phyloP scores from a whole-genome alignment of 2,329 filamentous ascomycete species.

The Blastomyces parvus region DNA sequence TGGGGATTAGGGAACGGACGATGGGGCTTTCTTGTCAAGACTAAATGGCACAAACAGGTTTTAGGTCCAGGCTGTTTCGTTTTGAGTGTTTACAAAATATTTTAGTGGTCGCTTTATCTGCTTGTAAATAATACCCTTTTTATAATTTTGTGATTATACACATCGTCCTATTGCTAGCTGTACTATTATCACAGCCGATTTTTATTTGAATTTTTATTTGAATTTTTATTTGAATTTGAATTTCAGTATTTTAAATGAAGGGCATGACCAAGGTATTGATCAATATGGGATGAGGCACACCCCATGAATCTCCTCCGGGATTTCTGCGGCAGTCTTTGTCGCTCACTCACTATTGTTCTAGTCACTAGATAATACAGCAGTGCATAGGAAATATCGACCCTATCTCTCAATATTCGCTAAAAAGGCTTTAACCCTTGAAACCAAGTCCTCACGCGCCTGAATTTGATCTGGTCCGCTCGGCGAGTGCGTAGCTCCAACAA shows the following conservation, averaged over 20 bases:
- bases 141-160: neutral
- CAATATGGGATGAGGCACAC: neutral
- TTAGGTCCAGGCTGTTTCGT: neutral
- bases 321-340: neutral
- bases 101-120: neutral
- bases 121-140: constrained; percentile 5
- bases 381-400: neutral
- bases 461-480: constrained; percentile 41
- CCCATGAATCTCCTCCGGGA: neutral
- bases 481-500: constrained; percentile 42
- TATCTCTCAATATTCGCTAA: constrained; percentile 21
- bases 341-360: neutral
- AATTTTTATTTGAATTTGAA: neutral
- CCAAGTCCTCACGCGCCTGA: constrained; percentile 27
- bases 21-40: neutral
- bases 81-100: neutral
- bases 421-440: constrained; percentile 29
- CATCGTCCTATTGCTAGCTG: neutral
- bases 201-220: neutral
- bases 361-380: neutral
- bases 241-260: neutral
- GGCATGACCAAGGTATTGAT: neutral
- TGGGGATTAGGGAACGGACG: neutral
- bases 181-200: neutral
- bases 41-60: neutral